Evolutionary conservation across 306 rosid genomes (phyloP).

Genomic region (Cucurbita pepo): DNA sequence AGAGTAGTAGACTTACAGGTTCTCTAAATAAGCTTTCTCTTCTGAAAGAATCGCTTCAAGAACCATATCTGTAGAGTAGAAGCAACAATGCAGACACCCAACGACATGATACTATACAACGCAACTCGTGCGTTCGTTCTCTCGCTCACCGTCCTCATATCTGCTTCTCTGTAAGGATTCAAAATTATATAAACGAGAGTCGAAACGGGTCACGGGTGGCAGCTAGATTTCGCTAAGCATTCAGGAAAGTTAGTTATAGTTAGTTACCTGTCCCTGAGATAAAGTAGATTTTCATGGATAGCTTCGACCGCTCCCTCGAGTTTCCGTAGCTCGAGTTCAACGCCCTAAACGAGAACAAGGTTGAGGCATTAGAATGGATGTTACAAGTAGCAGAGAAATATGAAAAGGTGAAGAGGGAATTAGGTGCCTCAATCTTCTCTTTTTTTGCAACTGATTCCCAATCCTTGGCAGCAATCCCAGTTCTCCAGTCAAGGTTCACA

Average conservation of each 20-base stretch:
- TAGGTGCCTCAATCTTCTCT: constrained; percentile 75
- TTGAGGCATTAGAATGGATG: background rate
- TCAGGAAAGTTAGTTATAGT: background rate
- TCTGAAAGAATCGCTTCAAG: constrained; percentile 75
- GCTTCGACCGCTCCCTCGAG: constrained; percentile 87
- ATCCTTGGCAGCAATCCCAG: constrained; percentile 88
- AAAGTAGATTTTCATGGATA: constrained; percentile 69
- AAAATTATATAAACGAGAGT: background rate
- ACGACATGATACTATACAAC: constrained; percentile 59
- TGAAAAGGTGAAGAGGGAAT: background rate
- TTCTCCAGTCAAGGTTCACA: constrained; percentile 85
- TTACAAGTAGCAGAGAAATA: background rate
- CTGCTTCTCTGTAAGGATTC: constrained; percentile 46
- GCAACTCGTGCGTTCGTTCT: constrained; percentile 68
- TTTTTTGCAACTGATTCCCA: constrained; percentile 95
- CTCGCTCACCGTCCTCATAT: constrained; percentile 75
- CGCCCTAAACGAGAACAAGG: constrained; percentile 26
- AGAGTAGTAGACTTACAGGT: background rate
- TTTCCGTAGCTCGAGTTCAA: constrained; percentile 82
- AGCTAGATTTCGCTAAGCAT: background rate
- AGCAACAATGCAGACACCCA: constrained; percentile 62
- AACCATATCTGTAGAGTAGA: constrained; percentile 63
- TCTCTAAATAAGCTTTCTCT: constrained; percentile 70
- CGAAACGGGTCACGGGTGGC: background rate
- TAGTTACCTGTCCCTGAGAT: constrained; percentile 60